phyloP scores from a whole-genome alignment of 140 eudicot species.

The Cichorium intybus region DNA sequence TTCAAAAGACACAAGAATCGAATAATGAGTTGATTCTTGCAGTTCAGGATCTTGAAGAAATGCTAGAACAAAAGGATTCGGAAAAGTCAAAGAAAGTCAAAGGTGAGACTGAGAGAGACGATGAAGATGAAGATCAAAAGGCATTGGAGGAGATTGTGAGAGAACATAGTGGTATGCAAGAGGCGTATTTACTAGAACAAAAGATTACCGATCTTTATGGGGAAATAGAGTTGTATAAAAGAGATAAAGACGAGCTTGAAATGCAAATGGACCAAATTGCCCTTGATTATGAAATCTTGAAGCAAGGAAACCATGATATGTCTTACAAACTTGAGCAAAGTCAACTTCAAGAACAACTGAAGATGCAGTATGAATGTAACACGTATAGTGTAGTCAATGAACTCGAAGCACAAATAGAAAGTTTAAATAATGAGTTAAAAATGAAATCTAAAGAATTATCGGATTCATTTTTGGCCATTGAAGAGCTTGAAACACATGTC shows the following conservation, averaged over 20 bases:
- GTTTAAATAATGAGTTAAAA: conserved; percentile 47
- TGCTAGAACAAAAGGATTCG: conserved; percentile 64
- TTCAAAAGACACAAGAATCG: conserved; percentile 87
- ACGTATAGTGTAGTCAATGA: conserved; percentile 54
- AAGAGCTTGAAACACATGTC: conserved; percentile 56
- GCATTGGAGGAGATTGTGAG: conserved; percentile 81
- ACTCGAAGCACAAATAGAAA: conserved; percentile 57
- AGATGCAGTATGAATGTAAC: conserved; percentile 76
- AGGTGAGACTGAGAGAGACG: conserved; percentile 34
- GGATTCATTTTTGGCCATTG: conserved; percentile 37
- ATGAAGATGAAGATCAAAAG: conserved; percentile 88
- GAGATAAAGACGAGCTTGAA: conserved; percentile 90
- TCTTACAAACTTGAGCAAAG: conserved; percentile 81
- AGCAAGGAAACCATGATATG: conserved; percentile 87
- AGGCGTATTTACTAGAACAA: conserved; percentile 60
- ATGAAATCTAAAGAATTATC: conserved; percentile 46
- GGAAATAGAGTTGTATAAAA: conserved; percentile 70
- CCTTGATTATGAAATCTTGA: conserved; percentile 88
- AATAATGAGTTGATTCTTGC: conserved; percentile 85
- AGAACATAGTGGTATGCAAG: conserved; percentile 72
- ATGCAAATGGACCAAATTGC: conserved; percentile 97
- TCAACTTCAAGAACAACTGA: conserved; percentile 75
- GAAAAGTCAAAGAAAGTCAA: conserved; percentile 32
- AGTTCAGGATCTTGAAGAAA: conserved; percentile 80
- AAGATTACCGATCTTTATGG: conserved; percentile 64